Percentiles rank a stretch among this genome's conserved stretches.
Conservation (phyloP, 805 yeast species). For the Grigorovia humatica region DNA sequence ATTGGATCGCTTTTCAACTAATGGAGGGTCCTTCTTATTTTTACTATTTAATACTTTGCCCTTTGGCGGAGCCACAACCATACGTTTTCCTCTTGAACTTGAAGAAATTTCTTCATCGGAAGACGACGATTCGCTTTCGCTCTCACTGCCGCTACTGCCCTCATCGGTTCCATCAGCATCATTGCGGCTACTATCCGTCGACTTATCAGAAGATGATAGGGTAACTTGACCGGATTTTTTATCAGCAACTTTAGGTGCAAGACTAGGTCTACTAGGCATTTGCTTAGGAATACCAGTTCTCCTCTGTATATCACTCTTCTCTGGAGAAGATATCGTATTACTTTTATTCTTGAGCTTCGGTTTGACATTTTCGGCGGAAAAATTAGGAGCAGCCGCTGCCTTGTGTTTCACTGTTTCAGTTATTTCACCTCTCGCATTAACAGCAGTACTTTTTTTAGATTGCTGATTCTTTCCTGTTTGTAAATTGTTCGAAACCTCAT, state of each 20-base stretch:
- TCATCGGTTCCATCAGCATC: neutral
- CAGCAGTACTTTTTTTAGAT: too few relatives aligned
- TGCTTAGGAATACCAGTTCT: neutral
- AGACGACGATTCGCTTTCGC: slow-evolving; percentile 11
- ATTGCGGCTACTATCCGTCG: neutral
- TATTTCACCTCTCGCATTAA: too few relatives aligned
- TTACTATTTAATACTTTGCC: slow-evolving; percentile 14
- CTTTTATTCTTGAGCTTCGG: too few relatives aligned
- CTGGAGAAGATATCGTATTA: neutral
- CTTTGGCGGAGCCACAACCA: slow-evolving; percentile 40
- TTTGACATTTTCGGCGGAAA: too few relatives aligned
- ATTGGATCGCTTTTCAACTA: slow-evolving; percentile 5
- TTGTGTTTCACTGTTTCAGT: too few relatives aligned
- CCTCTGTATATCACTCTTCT: neutral
- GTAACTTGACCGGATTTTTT: neutral
- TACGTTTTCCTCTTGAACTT: slow-evolving; percentile 25
- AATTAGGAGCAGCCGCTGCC: too few relatives aligned
- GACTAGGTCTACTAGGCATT: neutral
- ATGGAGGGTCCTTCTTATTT: neutral
- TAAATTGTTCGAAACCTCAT: neutral
- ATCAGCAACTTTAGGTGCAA: neutral
- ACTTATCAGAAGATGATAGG: neutral
- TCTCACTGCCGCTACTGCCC: neutral
- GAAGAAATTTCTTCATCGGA: slow-evolving; percentile 19
- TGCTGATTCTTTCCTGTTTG: too few relatives aligned